Base-by-base conservation (phyloP, 345 rosid genomes). In the Rhodamnia rubescens region DNA sequence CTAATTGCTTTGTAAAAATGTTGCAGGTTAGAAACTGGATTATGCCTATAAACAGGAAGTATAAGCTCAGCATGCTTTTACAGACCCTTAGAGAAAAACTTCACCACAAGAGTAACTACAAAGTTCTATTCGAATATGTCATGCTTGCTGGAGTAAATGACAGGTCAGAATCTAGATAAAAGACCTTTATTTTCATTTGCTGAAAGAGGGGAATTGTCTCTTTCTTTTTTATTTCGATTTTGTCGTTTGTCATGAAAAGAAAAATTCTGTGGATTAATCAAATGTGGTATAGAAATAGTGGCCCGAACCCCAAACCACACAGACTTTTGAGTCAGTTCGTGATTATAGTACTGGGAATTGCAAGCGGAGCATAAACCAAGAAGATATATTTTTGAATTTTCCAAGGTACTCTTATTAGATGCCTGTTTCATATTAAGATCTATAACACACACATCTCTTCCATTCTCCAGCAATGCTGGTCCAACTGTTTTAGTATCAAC, bases 1-100 rank as follows among this genome's bases (percentile, higher is more conserved):
- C 27, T 86, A 26, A 36, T 22, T 61, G 82, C 75, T 29, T 51
- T 74, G 86, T 64, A n/a, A 27, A 14, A n/a, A 57, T 27, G 51
- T 86, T 88, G 92, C 92, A 97, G 98, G 95, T 97, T 61, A 93
- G 99, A 90, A 95, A 93, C 86, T 97, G 98, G 98, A 93, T 97
- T 29, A 95, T 95, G 99, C 98, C 98, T 49, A 95, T 95, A 88
- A 95, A 95, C 85, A 90, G 98, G 85, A 97, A 97, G 86, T 93
- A 94, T 85, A 94, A 94, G 85, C 52, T 97, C 85, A 82, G 88
- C n/a, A 49, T 95, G 91, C 99, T 97, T 90, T 96, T 95, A 85
- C 92, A 91, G 86, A 93, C 96, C 53, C 97, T 97, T 40, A 88
- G 96, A 51, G 94, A 93, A 90, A 98, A 93, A 87, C 93, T 97